Evolutionary conservation across 352 stramenopile species (phyloP), one percentile per base, ranked within the genome.

Genomic region (Phytopythium montanum): DNA sequence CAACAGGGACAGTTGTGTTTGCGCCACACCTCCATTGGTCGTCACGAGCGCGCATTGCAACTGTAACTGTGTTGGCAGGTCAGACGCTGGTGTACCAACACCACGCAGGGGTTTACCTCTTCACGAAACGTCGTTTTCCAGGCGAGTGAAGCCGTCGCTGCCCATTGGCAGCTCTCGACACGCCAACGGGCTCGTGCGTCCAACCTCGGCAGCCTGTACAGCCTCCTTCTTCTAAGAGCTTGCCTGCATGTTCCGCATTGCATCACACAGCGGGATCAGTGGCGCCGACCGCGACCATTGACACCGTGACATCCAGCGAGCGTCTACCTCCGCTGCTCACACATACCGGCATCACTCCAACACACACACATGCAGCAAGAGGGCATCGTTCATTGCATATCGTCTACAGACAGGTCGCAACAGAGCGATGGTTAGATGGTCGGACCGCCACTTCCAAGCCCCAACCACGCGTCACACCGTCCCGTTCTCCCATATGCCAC

Each of bases 341-440:
- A 42, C 31, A 53, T 21, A 33, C 23, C 26, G 62, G 9, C 56
- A 36, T 50, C n/a, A 49, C 58, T 29, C 48, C 34, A 53, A 51
- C 41, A 60, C 33, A 60, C 41, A 60, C 26, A 46, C 29, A 52
- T 39, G 42, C 34, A 61, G 34, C 55, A 61, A 61, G 41, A 38
- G 45, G 31, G 29, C 31, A 61, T 31, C 65, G 53, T 70, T 66
- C 53, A 70, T 70, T 70, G 51, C 59, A 66, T 60, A 44, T 63
- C 48, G 36, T 65, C 62, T 69, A 65, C 62, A 69, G 64, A 56
- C 51, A 69, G 58, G 44, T 33, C 23, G 44, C 44, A 51, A 33
- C 44, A 62, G 48, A 57, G 65, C 59, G 51, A 65, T 61, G 34
- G 62, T 65, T 65, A 69, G 62, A 52, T 34, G 51, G 52, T 29